Evolutionary conservation across 129 eudicot species (phyloP), one percentile per base, ranked within the genome.

Genomic region (Centrapalus pauciflorus): DNA sequence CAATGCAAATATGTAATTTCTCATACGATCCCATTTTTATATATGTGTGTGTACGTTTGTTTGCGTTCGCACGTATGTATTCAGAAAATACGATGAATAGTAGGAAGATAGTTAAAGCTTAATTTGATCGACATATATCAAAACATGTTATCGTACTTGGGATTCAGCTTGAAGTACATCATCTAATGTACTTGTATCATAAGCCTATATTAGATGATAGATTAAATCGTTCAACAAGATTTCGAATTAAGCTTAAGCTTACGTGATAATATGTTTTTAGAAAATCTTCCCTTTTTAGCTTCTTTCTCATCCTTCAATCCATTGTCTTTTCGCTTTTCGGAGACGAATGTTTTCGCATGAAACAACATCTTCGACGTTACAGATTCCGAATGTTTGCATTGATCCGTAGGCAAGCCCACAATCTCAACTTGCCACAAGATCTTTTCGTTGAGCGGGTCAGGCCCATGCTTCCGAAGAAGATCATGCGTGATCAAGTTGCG

Each of bases 401-500:
- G 48, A 64, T 77, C 67, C 3, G 79, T 60, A 27, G 70, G 71
- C 0, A 72, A 24, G 10, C 73, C 79, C 24, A 77, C 69, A 2
- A 78, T 69, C 60, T 74, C 81, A 45, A 82, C 11, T 14, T 75
- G 69, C 87, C 87, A 82, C 57, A 65, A 23, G 20, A 61, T 60
- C 69, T 58, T 61, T 45, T 78, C 66, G 55, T 67, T 75, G 30
- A 20, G 55, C n/a, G 45, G 41, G 24, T 32, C 61, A 4, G 35
- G 35, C 4, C 3, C 59, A 5, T 74, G 58, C 26, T 73, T 62
- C 1, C 48, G 35, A 25, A 81, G 69, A 58, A 71, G 58, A 24
- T 78, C 81, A 63, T 75, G 87, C 5, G 84, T 74, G 3, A 82
- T 75, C 46, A 61, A 5, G 19, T 79, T 82, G 38, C 76, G 66